phyloP scores from a whole-genome alignment of 1,139 yeast genomes.

The Magnusiomyces fungicola region DNA sequence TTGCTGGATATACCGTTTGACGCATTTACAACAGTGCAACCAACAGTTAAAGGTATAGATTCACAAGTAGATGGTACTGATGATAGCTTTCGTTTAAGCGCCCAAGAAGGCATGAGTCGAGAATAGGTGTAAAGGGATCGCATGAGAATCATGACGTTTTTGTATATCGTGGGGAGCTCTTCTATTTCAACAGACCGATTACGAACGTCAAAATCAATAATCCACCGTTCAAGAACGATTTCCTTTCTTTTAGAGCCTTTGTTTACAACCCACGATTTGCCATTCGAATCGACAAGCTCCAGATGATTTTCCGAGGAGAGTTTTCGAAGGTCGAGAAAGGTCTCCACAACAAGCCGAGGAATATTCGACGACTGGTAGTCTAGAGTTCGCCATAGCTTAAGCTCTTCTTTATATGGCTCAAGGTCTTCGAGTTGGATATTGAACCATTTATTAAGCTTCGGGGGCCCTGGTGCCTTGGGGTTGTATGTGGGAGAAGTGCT shows the following conservation, averaged over 20 bases:
- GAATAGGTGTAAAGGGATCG: constrained; percentile 64
- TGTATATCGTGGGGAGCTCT: constrained; percentile 56
- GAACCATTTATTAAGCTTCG: constrained; percentile 44
- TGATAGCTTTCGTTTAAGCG: constrained; percentile 40
- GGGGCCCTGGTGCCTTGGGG: constrained; percentile 28
- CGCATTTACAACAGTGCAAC: constrained; percentile 68
- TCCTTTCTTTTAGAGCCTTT: constrained; percentile 59
- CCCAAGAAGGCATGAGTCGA: constrained; percentile 65
- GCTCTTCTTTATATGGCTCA: constrained; percentile 47
- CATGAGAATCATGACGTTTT: constrained; percentile 65
- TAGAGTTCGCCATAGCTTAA: constrained; percentile 50
- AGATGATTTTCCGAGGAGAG: constrained; percentile 56
- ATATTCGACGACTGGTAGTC: constrained; percentile 29
- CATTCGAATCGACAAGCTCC: constrained; percentile 36
- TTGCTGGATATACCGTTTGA: constrained; percentile 67
- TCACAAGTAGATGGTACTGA: constrained; percentile 27
- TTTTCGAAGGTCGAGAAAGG: constrained; percentile 64
- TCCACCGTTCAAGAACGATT: constrained; percentile 88
- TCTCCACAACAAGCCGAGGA: constrained; percentile 82
- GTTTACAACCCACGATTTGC: constrained; percentile 43
- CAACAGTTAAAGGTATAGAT: constrained; percentile 43
- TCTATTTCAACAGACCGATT: constrained; percentile 36
- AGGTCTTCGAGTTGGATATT: constrained; percentile 50
- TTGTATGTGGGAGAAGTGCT: too few species aligned
- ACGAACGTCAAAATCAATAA: constrained; percentile 69